Evolutionary conservation across 2,329 filamentous ascomycete species (phyloP).

Genomic region (Talaromyces sp.): DNA sequence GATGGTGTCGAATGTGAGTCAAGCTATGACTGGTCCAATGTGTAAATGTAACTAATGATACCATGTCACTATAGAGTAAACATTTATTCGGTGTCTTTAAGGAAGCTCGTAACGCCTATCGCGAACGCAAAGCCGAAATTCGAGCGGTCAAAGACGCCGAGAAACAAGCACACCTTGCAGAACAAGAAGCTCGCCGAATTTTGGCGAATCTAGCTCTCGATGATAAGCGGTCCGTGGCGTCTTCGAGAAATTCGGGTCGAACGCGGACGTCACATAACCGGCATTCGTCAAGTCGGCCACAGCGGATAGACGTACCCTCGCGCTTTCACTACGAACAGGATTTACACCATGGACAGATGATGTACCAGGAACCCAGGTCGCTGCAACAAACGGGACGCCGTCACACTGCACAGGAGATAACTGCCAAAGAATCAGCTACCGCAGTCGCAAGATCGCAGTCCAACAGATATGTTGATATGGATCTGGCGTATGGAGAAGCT

Average conservation of each 20-base stretch:
- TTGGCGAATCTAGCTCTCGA: conserved; percentile 51
- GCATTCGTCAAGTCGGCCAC: conserved; percentile 19
- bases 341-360: conserved; percentile 8
- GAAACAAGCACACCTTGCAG: conserved; percentile 56
- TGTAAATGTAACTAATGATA: not conserved
- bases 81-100: conserved; percentile 87
- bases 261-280: conserved; percentile 28
- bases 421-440: conserved; percentile 26
- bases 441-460: conserved; percentile 30
- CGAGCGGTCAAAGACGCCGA: conserved; percentile 66
- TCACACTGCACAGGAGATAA: conserved; percentile 37
- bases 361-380: conserved; percentile 6
- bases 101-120: conserved; percentile 83
- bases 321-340: conserved; percentile 16
- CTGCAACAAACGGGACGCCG: conserved; percentile 32
- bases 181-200: conserved; percentile 19
- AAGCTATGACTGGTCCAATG: not conserved
- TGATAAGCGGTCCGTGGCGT: conserved; percentile 43
- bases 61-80: conserved; percentile 63
- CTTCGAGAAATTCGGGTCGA: conserved; percentile 40
- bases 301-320: conserved; percentile 17
- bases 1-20: conserved; percentile 77
- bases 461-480: conserved; percentile 67
- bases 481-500: conserved; percentile 85
- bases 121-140: conserved; percentile 80